Evolutionary conservation across 2,329 filamentous ascomycete genomes (phyloP), one percentile per base, ranked within the genome.

Genomic region (Magnaporthiopsis rhizophila): DNA sequence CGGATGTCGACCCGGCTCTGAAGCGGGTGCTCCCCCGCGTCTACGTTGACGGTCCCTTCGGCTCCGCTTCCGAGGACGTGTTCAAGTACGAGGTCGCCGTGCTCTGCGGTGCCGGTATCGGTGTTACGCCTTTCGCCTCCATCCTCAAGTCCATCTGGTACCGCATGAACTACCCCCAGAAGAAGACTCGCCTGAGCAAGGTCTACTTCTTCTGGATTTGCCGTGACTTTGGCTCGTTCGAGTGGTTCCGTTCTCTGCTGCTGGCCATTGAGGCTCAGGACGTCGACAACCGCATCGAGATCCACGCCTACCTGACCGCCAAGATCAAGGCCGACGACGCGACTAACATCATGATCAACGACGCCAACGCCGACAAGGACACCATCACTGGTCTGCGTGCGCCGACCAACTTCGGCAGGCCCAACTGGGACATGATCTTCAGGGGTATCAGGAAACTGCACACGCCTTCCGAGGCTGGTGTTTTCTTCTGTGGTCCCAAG

Each of bases 181-280:
- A 88, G 76, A 89, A 89, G 78, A 93, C 90, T 3, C 83, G 90
- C 4, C 82, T 96, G 58, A 84, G 88, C 72, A 96, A 95, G 76
- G 90, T 96, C 30, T 96, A 95, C 80, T 95, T 95, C 80, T 92
- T 95, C 83, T 95, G 91, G 91, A 88, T 95, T 67, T 94, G 91
- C 81, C 84, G 91, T 75, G 91, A 95, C 76, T 94, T 94, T 72
- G 90, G 89, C 45, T 92, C 89, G 0, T 93, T 95, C 71, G 91
- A 95, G 80, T 96, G 91, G 91, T 95, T 95, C 82, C 84, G 90
- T 62, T 93, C 89, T 32, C 79, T 96, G 66, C 83, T 96, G 21
- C 82, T 92, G 67, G 91, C 91, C 64, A 94, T 96, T 70, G 91
- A 95, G 77, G 89, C 89, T 0, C 91, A 95, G 78, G 91, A 96